Percentiles rank a stretch among this genome's conserved stretches.
phyloP scores from a whole-genome alignment of 352 stramenopile genomes.

The Globisporangium abappressorium region DNA sequence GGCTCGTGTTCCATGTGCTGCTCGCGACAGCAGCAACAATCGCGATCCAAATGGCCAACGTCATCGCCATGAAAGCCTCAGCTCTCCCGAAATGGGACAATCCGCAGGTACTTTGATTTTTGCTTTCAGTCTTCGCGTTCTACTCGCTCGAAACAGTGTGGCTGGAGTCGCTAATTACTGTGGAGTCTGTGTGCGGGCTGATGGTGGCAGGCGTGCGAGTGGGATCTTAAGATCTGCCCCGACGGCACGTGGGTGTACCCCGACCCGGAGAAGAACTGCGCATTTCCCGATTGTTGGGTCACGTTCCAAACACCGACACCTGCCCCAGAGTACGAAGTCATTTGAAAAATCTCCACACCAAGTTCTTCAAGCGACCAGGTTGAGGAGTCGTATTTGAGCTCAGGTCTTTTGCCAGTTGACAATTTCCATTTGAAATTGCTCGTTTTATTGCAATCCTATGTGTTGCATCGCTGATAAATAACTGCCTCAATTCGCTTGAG shows the following conservation, averaged over 20 bases:
- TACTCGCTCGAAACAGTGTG: neutral
- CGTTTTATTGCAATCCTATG: no score
- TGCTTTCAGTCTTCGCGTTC: no score
- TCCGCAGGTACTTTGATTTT: constrained; percentile 29
- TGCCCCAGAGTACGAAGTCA: neutral
- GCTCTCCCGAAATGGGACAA: constrained; percentile 23
- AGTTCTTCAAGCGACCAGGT: no score
- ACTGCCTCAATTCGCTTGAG: no score
- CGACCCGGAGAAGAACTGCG: constrained; percentile 35
- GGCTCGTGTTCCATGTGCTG: neutral
- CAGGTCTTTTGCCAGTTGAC: no score
- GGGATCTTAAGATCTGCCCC: constrained; percentile 58
- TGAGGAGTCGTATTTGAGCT: no score
- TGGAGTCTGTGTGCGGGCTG: no score
- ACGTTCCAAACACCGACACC: constrained; percentile 2
- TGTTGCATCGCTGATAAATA: no score
- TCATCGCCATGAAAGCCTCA: constrained; percentile 5
- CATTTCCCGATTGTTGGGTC: constrained; percentile 52
- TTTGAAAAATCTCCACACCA: neutral
- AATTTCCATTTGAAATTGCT: no score
- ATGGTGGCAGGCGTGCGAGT: constrained; percentile 40
- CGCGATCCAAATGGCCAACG: neutral
- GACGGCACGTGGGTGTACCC: constrained; percentile 72
- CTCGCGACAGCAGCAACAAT: neutral
- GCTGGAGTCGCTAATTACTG: neutral